A percentile compares a stretch with the other conserved stretches of the same genome.
Conservation (phyloP, 257 asterid species). For the Perilla frutescens region DNA sequence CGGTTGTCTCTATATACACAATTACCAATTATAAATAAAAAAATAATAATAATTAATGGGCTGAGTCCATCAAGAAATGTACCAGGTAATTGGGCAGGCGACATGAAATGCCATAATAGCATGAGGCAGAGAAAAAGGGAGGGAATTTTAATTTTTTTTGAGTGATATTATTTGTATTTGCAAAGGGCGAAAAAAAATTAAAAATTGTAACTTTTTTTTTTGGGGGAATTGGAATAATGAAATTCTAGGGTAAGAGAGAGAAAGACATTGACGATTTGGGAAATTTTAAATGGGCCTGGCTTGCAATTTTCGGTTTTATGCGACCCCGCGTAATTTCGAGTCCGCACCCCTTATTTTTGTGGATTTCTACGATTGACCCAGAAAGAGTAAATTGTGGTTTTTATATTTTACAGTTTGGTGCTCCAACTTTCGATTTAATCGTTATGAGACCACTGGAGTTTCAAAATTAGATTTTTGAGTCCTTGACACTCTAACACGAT, state of each 20-base stretch:
- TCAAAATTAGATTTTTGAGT: background rate
- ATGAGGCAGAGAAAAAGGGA: slow-evolving; percentile 15
- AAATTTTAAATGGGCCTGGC: slow-evolving; percentile 7
- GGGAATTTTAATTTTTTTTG: slow-evolving; percentile 2
- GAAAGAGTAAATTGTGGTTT: background rate
- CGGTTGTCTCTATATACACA: slow-evolving; percentile 11
- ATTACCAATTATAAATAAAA: background rate
- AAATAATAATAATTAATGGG: slow-evolving; percentile 24
- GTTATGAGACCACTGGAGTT: background rate
- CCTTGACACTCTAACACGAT: background rate
- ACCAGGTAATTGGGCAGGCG: slow-evolving; percentile 99
- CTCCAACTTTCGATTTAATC: background rate
- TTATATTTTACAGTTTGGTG: background rate
- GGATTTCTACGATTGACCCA: background rate
- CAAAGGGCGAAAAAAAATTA: slow-evolving; percentile 7
- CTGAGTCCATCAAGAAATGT: slow-evolving; percentile 31
- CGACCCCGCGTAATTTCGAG: background rate
- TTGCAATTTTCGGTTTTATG: slow-evolving; percentile 23
- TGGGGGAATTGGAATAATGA: slow-evolving; percentile 36
- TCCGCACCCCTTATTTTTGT: slow-evolving; percentile 27
- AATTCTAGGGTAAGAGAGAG: slow-evolving; percentile 34
- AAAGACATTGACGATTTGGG: slow-evolving; percentile 28
- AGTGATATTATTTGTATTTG: slow-evolving; percentile 22
- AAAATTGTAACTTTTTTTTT: background rate
- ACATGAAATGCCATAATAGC: slow-evolving; percentile 86